Evolutionary conservation across 345 rosid genomes (phyloP).

Genomic region (Gossypium ekmanianum): DNA sequence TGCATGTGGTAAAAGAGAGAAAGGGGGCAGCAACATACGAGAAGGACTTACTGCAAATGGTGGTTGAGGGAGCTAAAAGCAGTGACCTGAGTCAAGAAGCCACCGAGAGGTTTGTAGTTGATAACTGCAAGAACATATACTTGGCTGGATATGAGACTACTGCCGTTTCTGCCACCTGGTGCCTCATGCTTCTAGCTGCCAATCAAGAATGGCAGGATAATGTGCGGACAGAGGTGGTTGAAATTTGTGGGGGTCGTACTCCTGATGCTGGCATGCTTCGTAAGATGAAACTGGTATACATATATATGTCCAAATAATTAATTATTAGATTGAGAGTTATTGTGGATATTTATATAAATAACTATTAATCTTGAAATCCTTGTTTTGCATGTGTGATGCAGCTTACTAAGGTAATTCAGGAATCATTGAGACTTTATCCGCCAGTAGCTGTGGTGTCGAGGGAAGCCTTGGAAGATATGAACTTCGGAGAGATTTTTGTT

Average conservation of each 20-base stretch:
- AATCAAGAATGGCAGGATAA: slow-evolving; percentile 48
- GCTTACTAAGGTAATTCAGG: slow-evolving; percentile 47
- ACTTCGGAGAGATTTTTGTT: slow-evolving; percentile 25
- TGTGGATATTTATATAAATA: too few species aligned
- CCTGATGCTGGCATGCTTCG: slow-evolving; percentile 30
- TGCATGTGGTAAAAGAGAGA: slow-evolving; percentile 32
- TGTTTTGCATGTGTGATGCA: slow-evolving; percentile 20
- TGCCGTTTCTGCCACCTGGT: slow-evolving; percentile 42
- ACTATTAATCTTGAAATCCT: background rate
- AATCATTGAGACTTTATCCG: slow-evolving; percentile 45
- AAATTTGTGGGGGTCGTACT: slow-evolving; percentile 21
- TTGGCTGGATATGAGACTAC: slow-evolving; percentile 46
- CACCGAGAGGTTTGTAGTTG: slow-evolving; percentile 32
- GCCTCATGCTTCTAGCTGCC: slow-evolving; percentile 42
- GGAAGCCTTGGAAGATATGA: slow-evolving; percentile 46
- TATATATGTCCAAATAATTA: background rate
- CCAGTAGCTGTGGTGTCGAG: slow-evolving; percentile 41
- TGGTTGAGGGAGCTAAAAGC: slow-evolving; percentile 34
- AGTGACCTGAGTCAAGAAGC: slow-evolving; percentile 21
- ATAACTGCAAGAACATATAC: slow-evolving; percentile 51
- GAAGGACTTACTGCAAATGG: slow-evolving; percentile 34
- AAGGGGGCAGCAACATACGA: slow-evolving; percentile 11
- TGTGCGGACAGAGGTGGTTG: slow-evolving; percentile 34
- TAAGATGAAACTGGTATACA: slow-evolving; percentile 34
- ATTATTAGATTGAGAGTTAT: background rate